Conservation (phyloP, 2,329 filamentous ascomycete species). For the Colletotrichum chlorophyti region DNA sequence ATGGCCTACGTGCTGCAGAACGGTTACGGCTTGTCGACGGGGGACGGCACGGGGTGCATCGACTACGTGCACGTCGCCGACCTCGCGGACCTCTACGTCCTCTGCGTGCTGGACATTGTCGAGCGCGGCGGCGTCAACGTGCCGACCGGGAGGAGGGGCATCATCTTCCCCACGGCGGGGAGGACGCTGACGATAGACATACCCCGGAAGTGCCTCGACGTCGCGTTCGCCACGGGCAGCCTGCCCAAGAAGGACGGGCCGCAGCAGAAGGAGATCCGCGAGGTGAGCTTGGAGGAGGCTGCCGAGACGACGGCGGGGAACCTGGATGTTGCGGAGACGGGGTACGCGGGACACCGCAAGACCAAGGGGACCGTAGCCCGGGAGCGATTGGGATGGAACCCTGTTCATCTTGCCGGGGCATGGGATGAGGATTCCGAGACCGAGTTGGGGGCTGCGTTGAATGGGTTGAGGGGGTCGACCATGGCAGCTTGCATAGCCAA, state of each 20-base stretch:
- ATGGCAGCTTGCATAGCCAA: slow-evolving; percentile 13
- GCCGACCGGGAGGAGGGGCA: slow-evolving; percentile 3
- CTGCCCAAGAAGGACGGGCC: slow-evolving; percentile 17
- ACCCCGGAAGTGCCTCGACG: slow-evolving; percentile 17
- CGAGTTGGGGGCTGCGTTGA: slow-evolving; percentile 16
- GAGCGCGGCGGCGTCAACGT: not conserved
- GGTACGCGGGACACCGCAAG: slow-evolving; percentile 9
- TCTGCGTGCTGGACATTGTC: slow-evolving; percentile 20
- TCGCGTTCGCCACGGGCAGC: slow-evolving; percentile 26
- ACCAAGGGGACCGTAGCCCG: slow-evolving; percentile 8
- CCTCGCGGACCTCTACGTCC: slow-evolving; percentile 31
- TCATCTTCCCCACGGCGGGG: slow-evolving; percentile 22
- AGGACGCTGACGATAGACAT: slow-evolving; percentile 11
- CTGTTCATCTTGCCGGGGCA: not conserved
- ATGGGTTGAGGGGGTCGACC: not conserved
- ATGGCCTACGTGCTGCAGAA: slow-evolving; percentile 29
- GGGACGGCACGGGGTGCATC: slow-evolving; percentile 27
- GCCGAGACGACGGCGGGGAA: slow-evolving; percentile 23
- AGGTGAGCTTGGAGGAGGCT: slow-evolving; percentile 16
- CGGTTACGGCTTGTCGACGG: slow-evolving; percentile 28
- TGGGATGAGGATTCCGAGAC: slow-evolving; percentile 18
- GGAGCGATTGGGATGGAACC: slow-evolving; percentile 1
- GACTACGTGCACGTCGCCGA: slow-evolving; percentile 30
- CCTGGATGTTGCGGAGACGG: slow-evolving; percentile 20
- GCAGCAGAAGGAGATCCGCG: slow-evolving; percentile 7